Percentiles rank a stretch among this genome's conserved stretches.
These are phyloP conservation scores for Aspergillus amoenus DNA, from an alignment of 2,329 filamentous ascomycete species.

Conservation along the genomic window DNA sequence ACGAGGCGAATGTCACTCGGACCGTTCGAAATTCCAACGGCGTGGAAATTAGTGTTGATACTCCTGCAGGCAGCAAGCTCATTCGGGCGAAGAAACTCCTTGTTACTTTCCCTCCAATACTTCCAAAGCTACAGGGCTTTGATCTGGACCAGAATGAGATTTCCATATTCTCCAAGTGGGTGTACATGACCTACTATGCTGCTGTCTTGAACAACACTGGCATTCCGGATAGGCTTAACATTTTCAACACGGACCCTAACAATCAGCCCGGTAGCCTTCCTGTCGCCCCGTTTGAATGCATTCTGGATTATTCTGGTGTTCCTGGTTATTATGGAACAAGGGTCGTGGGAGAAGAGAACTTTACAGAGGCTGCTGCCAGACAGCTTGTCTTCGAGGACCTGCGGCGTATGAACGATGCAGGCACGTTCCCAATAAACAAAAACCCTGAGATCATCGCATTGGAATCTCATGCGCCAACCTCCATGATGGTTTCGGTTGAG, in stretches of 20 bases:
- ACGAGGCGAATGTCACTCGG: slow-evolving; percentile 22
- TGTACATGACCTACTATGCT: slow-evolving; percentile 39
- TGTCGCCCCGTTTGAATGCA: slow-evolving; percentile 6
- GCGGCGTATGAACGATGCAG: slow-evolving; percentile 11
- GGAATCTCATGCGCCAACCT: slow-evolving; percentile 36
- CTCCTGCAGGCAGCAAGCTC: slow-evolving; percentile 25
- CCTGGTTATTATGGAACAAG: slow-evolving; percentile 8
- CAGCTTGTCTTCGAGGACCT: slow-evolving; percentile 14
- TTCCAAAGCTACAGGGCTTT: slow-evolving; percentile 37
- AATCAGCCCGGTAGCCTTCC: slow-evolving; percentile 29
- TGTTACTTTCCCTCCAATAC: slow-evolving; percentile 38
- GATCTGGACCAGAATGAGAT: slow-evolving; percentile 38
- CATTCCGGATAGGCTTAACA: slow-evolving; percentile 27
- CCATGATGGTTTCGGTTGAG: slow-evolving; percentile 29
- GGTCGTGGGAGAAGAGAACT: slow-evolving; percentile 6
- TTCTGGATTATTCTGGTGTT: slow-evolving; percentile 9
- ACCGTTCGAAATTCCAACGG: slow-evolving; percentile 18
- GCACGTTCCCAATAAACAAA: slow-evolving; percentile 1
- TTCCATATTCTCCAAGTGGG: slow-evolving; percentile 38
- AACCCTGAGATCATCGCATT: slow-evolving; percentile 36
- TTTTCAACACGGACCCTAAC: slow-evolving; percentile 23
- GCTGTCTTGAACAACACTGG: slow-evolving; percentile 41
- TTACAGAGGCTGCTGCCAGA: slow-evolving; percentile 23
- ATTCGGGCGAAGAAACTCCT: slow-evolving; percentile 40
- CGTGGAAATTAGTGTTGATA: slow-evolving; percentile 26